Conservation (phyloP, 176 grass and related monocot species). For the Carex parvula region DNA sequence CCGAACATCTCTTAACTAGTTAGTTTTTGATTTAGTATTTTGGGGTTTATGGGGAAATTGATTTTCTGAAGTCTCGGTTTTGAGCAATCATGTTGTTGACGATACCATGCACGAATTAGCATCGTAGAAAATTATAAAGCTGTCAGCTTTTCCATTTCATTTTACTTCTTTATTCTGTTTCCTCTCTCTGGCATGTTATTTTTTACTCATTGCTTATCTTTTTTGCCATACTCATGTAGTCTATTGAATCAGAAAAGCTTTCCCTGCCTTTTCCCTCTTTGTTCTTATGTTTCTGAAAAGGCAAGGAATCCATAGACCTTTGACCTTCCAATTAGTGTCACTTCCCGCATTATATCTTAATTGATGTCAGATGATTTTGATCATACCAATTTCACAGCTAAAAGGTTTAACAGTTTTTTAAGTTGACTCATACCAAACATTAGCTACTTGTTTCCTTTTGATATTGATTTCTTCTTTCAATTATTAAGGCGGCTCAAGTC, state of each 20-base stretch:
- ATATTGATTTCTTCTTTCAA: background rate
- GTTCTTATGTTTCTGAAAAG: constrained; percentile 10
- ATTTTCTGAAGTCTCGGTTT: constrained; percentile 25
- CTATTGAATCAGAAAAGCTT: constrained; percentile 20
- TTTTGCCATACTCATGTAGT: background rate
- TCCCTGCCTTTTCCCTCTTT: background rate
- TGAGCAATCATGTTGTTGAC: constrained; percentile 39
- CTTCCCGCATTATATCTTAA: background rate
- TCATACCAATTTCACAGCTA: background rate
- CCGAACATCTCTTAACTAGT: background rate
- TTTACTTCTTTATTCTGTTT: constrained; percentile 12
- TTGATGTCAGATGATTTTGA: background rate
- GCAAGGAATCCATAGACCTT: background rate
- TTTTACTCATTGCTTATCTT: constrained; percentile 19
- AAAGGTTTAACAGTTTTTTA: background rate
- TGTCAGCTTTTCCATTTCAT: constrained; percentile 28
- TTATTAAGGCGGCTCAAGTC: constrained; percentile 27
- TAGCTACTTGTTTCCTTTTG: constrained; percentile 12
- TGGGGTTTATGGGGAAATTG: constrained; percentile 27
- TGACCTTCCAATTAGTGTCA: background rate
- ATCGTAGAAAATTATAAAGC: background rate
- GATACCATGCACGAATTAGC: constrained; percentile 13
- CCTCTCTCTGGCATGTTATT: background rate
- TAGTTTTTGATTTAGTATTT: constrained; percentile 32
- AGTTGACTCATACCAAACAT: background rate